Conservation (phyloP, 1,284 basidiomycete species). For the Leccinum variabile region DNA sequence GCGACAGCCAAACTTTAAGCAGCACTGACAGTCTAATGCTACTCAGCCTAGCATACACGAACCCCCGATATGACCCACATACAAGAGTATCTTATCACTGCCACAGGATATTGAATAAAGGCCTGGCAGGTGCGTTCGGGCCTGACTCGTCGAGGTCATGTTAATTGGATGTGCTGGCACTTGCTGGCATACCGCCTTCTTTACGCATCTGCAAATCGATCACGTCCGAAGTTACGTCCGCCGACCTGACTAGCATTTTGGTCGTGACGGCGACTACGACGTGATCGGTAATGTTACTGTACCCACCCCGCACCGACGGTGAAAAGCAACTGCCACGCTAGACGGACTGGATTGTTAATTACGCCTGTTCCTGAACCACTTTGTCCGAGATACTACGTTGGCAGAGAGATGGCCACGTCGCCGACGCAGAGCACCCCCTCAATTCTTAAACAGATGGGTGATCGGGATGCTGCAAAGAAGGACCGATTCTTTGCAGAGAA, state of each 20-base stretch:
- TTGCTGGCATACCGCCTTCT: not conserved
- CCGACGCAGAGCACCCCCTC: too few species aligned
- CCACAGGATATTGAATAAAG: not conserved
- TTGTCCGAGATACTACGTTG: not conserved
- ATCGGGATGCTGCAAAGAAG: not conserved
- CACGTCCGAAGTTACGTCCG: not conserved
- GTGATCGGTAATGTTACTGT: not conserved
- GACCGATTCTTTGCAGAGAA: not conserved
- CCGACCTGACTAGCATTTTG: not conserved
- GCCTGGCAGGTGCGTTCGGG: not conserved
- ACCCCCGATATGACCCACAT: not conserved
- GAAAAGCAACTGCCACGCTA: not conserved
- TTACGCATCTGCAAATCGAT: not conserved
- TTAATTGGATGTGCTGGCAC: not conserved
- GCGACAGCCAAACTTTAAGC: not conserved
- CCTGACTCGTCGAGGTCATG: not conserved
- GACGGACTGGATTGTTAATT: not conserved
- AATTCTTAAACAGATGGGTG: not conserved
- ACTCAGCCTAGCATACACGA: not conserved
- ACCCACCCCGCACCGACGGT: not conserved
- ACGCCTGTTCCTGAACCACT: not conserved
- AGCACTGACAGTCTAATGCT: not conserved
- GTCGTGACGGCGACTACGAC: not conserved
- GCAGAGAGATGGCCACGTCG: not conserved
- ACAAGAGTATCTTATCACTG: not conserved